Percentiles rank a stretch among this genome's conserved stretches.
Conservation (phyloP, 2,329 filamentous ascomycete genomes). For the Fusarium burgessii region DNA sequence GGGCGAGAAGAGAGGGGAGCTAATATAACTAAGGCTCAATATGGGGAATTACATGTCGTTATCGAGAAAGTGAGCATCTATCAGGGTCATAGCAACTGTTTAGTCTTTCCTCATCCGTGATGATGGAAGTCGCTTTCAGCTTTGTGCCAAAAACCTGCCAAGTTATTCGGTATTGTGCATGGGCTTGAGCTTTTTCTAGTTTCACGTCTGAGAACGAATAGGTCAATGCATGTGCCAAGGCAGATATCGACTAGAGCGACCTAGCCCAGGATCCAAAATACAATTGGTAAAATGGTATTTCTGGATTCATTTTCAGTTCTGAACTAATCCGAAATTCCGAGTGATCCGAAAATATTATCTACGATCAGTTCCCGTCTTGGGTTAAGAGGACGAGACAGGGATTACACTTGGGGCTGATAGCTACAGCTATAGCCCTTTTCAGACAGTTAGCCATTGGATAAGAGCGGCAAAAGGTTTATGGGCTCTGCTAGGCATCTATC, state of each 20-base stretch:
- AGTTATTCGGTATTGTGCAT: background rate
- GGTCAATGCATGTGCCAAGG: no score
- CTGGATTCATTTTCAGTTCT: background rate
- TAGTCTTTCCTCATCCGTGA: background rate
- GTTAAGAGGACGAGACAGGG: background rate
- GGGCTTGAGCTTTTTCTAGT: background rate
- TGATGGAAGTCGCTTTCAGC: fast-evolving
- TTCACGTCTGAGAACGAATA: no score
- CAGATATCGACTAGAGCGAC: no score
- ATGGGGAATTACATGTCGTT: no score
- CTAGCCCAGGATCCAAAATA: no score
- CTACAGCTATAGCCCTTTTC: background rate
- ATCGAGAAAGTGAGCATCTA: no score
- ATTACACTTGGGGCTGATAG: background rate
- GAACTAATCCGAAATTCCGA: background rate
- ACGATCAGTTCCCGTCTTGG: background rate
- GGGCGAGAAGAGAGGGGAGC: no score
- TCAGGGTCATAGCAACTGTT: background rate
- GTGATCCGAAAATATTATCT: background rate
- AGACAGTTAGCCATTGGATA: background rate
- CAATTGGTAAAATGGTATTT: background rate
- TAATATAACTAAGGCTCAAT: no score
- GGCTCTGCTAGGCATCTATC: no score
- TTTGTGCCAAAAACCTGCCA: background rate
- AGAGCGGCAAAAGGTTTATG: background rate